Evolutionary conservation across 192 early-diverging fungal species (phyloP), one percentile per base, ranked within the genome.

Genomic region (Coemansia aciculifera): DNA sequence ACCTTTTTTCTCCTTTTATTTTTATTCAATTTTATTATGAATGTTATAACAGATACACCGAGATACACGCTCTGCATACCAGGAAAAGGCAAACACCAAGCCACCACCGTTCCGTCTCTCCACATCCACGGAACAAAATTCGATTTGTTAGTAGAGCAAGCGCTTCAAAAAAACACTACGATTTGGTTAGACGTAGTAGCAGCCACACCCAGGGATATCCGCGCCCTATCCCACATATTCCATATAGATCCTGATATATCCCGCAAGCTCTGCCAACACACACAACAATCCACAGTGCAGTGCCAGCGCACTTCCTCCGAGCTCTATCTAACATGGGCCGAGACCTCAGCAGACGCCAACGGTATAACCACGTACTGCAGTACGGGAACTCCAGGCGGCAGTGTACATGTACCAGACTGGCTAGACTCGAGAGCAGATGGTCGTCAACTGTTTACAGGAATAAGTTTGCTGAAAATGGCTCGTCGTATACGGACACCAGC

Each of bases 1-100:
- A 8, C 0, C 54, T 0, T 19, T 5, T 7, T 19, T 37, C 12
- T 37, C 5, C n/a, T 59, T 54, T 54, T 15, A 12, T n/a, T 21
- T 32, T 9, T 59, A n/a, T 9, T 37, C 32, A 32, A 12, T 32
- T 59, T 21, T 59, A 34, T 59, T 9, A 59, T 59, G 31, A 59
- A n/a, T 19, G 34, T 7, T n/a, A 19, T 15, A 7, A 10, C 29
- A 31, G 13, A 31, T n/a, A 29, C 56, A 3, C 51, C 15, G 29
- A 57, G 38, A 21, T 60, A 60, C 59, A 60, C 59, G 37, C 32
- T 60, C 21, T 60, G 59, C 59, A 11, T 60, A 60, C 59, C 59
- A 4, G 59, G 59, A 21, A 31, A 60, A 60, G 59, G 59, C 59
- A 60, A 60, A 39, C 10, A 21, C 59, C 17, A 23, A 17, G 36